Evolutionary conservation across 805 yeast species (phyloP), one percentile per base, ranked within the genome.

Genomic region (Brettanomyces bruxellensis): DNA sequence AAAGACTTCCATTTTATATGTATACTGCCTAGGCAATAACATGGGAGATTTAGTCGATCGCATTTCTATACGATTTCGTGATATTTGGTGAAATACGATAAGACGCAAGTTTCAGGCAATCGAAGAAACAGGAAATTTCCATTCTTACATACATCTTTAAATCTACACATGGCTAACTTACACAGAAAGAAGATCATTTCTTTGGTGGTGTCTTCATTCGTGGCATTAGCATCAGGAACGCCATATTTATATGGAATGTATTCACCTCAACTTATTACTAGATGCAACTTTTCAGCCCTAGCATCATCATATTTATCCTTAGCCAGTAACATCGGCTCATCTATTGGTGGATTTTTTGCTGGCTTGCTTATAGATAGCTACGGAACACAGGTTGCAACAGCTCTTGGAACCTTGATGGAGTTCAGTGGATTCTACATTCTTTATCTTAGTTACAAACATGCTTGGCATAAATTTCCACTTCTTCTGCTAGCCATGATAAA

Each of bases 211-310:
- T 59, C 59, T 5, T 55, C 65, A 12, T 56, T 81, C 14, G 80
- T 80, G 7, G 74, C 86, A 0, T 55, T 83, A 41, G 88, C 83
- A 0, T 73, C 87, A 3, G 91, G 93, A 2, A 83, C 89, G 3
- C 85, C 87, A 0, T 85, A 85, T 55, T 65, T 83, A 12, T 85
- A 79, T 58, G 86, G 90, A 0, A 76, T 79, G n/a, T 85, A 78
- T 57, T 80, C 88, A 1, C 90, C 91, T 2, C 89, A 84, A 57
- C 65, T 85, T 51, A 72, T 82, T 25, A 65, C 69, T 25, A 65
- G 71, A 52, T 76, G 83, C 24, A 72, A 78, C 0, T 68, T 84
- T 25, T 72, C 82, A 0, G 73, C 83, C 0, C 67, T 78, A 0
- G 78, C 77, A 50, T 76, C 88, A 6, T 85, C 89, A 3, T 71